A percentile compares a stretch with the other conserved stretches of the same genome.
Evolutionary conservation across 306 rosid species (phyloP).

Genomic region (Alnus rubra): DNA sequence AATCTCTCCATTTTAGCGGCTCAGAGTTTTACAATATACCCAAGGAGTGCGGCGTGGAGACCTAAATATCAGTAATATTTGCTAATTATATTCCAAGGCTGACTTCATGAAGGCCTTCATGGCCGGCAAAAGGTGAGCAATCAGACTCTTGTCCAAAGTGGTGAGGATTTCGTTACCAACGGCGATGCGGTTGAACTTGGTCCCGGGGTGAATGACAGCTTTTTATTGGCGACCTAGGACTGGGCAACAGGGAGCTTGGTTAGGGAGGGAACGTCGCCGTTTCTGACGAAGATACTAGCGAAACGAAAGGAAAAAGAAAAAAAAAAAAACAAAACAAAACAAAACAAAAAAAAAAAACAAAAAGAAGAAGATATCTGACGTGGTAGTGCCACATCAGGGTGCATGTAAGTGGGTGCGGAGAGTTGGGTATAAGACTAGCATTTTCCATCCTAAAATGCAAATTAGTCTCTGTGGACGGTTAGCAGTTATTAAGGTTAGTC

Average conservation of each 20-base stretch:
- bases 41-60: conserved; percentile 70
- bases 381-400: too few relatives aligned
- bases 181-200: conserved; percentile 58
- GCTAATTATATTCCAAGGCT: conserved; percentile 30
- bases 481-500: too few relatives aligned
- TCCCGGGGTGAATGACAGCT: conserved; percentile 61
- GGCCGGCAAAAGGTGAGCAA: conserved; percentile 72
- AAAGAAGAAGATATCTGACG: too few relatives aligned
- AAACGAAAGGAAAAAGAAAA: too few relatives aligned
- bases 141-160: conserved; percentile 67
- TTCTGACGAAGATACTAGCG: conserved; percentile 21
- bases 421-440: too few relatives aligned
- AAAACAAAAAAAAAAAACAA: too few relatives aligned
- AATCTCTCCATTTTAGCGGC: conserved; percentile 46
- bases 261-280: conserved; percentile 65
- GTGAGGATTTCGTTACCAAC: conserved; percentile 87
- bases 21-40: conserved; percentile 63
- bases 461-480: too few relatives aligned
- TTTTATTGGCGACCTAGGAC: conserved; percentile 56
- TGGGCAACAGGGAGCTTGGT: conserved; percentile 54
- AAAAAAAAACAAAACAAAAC: too few relatives aligned
- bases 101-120: conserved; percentile 53
- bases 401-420: too few relatives aligned
- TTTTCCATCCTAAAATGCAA: too few relatives aligned
- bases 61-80: conserved; percentile 50